phyloP scores from a whole-genome alignment of 176 grass and related monocot genomes.

The Zea mays region Zm-B73-REFERENCE-NAM-5.0 NC_050096.1:2803001-2803500 shows the following conservation, averaged over 20 bases:
- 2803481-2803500: conserved; percentile 1
- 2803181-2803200: conserved; percentile 44
- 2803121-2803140: conserved; percentile 5
- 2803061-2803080: neutral
- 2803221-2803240: conserved; percentile 97
- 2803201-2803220: conserved; percentile 79
- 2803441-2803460: neutral
- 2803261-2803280: neutral
- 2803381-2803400: conserved; percentile 87
- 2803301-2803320: conserved; percentile 85
- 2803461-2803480: neutral
- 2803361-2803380: conserved; percentile 76
- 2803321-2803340: conserved; percentile 91
- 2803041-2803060: too few relatives aligned
- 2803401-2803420: conserved; percentile 34
- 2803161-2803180: conserved; percentile 37
- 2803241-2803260: conserved; percentile 64
- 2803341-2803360: conserved; percentile 75
- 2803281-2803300: conserved; percentile 52
- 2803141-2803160: conserved; percentile 26
- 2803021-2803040: too few relatives aligned
- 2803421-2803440: neutral
- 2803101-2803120: too few relatives aligned
- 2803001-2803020: neutral
- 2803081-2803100: neutral